Evolutionary conservation across 2,329 filamentous ascomycete genomes (phyloP).

Genomic region (Microsporum ferrugineum): DNA sequence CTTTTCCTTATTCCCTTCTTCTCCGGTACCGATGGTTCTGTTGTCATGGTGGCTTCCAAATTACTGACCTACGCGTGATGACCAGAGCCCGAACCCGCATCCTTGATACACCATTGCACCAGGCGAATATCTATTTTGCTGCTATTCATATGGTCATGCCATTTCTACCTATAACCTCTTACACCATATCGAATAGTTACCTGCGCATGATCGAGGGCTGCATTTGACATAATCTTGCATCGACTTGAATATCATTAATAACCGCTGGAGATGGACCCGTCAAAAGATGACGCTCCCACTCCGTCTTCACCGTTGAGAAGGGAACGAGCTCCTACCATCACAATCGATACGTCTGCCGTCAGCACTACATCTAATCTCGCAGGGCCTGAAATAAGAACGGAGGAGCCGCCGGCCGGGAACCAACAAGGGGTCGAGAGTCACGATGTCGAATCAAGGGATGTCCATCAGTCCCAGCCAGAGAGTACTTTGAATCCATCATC

Average conservation of each 20-base stretch:
- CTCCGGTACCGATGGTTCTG: background rate
- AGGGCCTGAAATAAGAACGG: background rate
- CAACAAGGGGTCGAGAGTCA: background rate
- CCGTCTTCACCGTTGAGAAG: slow-evolving; percentile 28
- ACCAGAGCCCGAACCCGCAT: background rate
- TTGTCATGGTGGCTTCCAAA: background rate
- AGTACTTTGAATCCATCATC: background rate
- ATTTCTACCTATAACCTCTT: background rate
- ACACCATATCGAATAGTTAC: background rate
- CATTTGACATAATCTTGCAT: background rate
- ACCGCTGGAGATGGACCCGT: background rate
- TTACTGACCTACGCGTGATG: background rate
- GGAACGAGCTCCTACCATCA: slow-evolving; percentile 43
- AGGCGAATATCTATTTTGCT: background rate
- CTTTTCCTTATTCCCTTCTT: background rate
- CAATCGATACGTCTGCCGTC: slow-evolving; percentile 46
- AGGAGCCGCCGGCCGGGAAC: background rate
- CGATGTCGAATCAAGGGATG: background rate
- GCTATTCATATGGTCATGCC: background rate
- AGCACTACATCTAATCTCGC: slow-evolving; percentile 20
- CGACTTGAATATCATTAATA: background rate
- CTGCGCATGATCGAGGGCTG: background rate
- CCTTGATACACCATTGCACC: background rate
- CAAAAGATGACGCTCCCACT: slow-evolving; percentile 18
- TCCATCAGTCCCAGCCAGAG: background rate